phyloP scores from a whole-genome alignment of 352 stramenopile genomes.

The Ophiocytium majus region DNA sequence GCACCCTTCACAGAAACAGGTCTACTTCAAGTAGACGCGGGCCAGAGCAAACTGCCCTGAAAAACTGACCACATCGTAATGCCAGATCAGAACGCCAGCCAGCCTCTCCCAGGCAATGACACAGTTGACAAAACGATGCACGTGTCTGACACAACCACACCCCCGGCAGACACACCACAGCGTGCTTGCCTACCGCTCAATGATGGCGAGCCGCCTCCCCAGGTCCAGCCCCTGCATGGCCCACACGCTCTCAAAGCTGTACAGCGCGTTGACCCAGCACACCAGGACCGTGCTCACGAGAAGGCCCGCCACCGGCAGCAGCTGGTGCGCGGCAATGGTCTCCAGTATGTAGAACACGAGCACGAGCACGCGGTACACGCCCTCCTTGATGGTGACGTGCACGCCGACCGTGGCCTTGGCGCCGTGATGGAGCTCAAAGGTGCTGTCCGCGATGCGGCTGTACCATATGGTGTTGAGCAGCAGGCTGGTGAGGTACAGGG shows the following conservation, averaged over 20 bases:
- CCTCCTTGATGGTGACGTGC: constrained; percentile 1
- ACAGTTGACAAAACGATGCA: too few relatives aligned
- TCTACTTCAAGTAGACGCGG: too few relatives aligned
- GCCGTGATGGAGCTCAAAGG: constrained; percentile 8
- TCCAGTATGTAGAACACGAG: constrained; percentile 12
- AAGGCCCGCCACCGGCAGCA: not conserved
- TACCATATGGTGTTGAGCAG: constrained; percentile 17
- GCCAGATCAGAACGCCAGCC: too few relatives aligned
- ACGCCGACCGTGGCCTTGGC: not conserved
- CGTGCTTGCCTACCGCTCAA: not conserved
- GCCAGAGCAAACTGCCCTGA: too few relatives aligned
- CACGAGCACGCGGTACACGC: not conserved
- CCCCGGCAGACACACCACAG: too few relatives aligned
- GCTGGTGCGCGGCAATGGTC: not conserved
- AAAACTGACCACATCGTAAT: too few relatives aligned
- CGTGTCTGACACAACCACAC: too few relatives aligned
- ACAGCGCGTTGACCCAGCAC: constrained; percentile 13
- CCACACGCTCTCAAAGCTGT: constrained; percentile 22
- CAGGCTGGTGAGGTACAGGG: constrained; percentile 9
- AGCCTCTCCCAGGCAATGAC: too few relatives aligned
- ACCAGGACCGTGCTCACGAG: constrained; percentile 10
- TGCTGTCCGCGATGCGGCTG: not conserved
- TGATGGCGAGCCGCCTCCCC: not conserved
- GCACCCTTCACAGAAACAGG: too few relatives aligned
- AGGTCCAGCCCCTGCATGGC: constrained; percentile 13